Base-by-base conservation (phyloP, 345 rosid species). In the Murraya koenigii region DNA sequence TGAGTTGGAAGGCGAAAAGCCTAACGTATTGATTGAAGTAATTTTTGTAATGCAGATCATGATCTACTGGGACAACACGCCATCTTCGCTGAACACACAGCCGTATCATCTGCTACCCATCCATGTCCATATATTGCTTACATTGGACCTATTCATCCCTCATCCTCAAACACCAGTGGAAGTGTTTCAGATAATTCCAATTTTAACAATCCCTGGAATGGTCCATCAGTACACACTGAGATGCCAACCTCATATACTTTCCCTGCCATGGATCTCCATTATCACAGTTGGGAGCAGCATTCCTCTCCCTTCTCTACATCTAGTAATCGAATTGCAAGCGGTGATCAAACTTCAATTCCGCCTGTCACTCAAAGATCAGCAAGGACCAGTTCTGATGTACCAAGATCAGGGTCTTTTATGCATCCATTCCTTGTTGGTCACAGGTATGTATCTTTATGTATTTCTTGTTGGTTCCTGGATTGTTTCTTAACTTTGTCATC, bases 51-150 rank as follows among this genome's bases (percentile, higher is more conserved):
- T 87, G 88, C 91, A 95, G 98, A 95, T 90, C 93, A 92, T 72
- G 97, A 90, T 83, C 86, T 86, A 66, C 71, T 87, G 81, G 93
- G 91, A 35, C 98, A 91, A 56, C 90, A 85, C 79, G 89, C 91
- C 32, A 71, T 89, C 60, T 92, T 92, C 64, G 81, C 94, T 8
- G 99, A 96, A 76, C 97, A 88, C 71, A 75, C 95, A 19, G 85
- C 91, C 11, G 90, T 88, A 70, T 84, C 94, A 74, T 83, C 99
- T 49, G 87, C 93, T 17, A 82, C 85, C 39, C 97, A 96, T 80
- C 92, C 94, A 66, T 96, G 99, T 80, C 99, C 99, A 19, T 96
- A 94, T 76, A 82, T 96, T 74, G 89, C 97, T 78, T 96, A 94
- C 84, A 69, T 94, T 66, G 98, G 94, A 72, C 97, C 99, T 15